Evolutionary conservation across 202 grass and related monocot genomes (phyloP), one percentile per base, ranked within the genome.

Genomic region (Carex sylvatica): DNA sequence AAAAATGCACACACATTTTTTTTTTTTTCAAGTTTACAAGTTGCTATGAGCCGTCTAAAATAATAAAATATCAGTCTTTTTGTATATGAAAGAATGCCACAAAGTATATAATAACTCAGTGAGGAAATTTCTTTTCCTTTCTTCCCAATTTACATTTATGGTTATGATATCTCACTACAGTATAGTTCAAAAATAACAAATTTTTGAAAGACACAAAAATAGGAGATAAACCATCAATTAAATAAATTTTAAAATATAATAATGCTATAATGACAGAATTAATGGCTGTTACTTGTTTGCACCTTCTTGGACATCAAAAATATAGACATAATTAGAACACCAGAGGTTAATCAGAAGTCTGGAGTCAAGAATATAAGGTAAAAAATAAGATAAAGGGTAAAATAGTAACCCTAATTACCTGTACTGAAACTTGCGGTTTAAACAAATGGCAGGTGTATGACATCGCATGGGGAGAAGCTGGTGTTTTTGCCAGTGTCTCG

Each of bases 391-490:
- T 13, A 47, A 31, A 30, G 70, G 46, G 38, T 13, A 52, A 51
- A 74, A 52, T 6, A n/a, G 31, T 26, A 26, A 6, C 9, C 20
- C 9, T 13, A 14, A 52, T 51, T 4, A 4, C 22, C 2, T 74
- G 70, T 74, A 28, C 46, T 74, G 12, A 71, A 71, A 71, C 68
- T 47, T 24, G 13, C 1, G n/a, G n/a, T 52, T 74, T 55, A 6
- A 40, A 19, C 51, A 67, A 23, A 31, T 52, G 10, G 9, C 42
- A 82, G 80, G 80, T 97, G 61, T 90, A 94, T 72, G 94, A 97
- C 87, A 97, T 97, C 83, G 90, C 94, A 54, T 97, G 94, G 94
- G 90, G 94, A 6, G 92, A 94, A 60, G 90, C 92, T 19, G 90
- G 87, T 8, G 88, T 94, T 80, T 94, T 97, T 70, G 94, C 94